Base-by-base conservation (phyloP, 495 filamentous ascomycete genomes). In the Penicillium waksmanii region DNA sequence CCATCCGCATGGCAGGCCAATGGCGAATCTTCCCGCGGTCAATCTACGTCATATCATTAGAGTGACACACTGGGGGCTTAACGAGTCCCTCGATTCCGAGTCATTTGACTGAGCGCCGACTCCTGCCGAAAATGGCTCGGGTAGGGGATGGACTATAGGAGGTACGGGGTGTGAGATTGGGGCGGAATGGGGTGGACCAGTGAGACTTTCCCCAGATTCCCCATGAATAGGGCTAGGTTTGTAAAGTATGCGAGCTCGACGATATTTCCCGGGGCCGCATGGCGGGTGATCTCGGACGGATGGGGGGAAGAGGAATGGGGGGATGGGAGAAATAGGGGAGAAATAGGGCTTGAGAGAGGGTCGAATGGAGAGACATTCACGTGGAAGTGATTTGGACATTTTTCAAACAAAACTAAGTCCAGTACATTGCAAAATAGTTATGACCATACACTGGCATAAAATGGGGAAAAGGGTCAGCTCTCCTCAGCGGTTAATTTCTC, bases 401-500 rank as follows among this genome's bases (percentile, higher is more conserved):
- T 31, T 31, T 31, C 27, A 7, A 31, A 31, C 23, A 31, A 9
- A 31, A 31, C 25, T 8, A 31, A 23, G 23, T 3, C 1, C 23
- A 3, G 3, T 23, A 0, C 23, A 23, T 23, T 23, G 23, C 4
- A 23, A 23, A 23, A 23, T 23, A 31, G 27, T 8, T 31, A 31
- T 31, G 27, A 23, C 4, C 4, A 23, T 23, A n/a, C n/a, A n/a
- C n/a, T n/a, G 25, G 25, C 25, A 25, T 25, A 36, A 27, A 23
- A 38, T 38, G 12, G 55, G 36, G 36, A 17, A 46, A 17, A 46
- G 17, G 18, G n/a, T 17, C 15, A 48, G 21, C 8, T 53, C 59
- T 58, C 60, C 58, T 65, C 62, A 59, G 49, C 63, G 60, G 63
- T 62, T 68, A 64, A 64, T 68, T 70, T 70, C 71, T 74, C 71